Evolutionary conservation across 1,284 basidiomycete genomes (phyloP).

Genomic region (Naganishia sp.): DNA sequence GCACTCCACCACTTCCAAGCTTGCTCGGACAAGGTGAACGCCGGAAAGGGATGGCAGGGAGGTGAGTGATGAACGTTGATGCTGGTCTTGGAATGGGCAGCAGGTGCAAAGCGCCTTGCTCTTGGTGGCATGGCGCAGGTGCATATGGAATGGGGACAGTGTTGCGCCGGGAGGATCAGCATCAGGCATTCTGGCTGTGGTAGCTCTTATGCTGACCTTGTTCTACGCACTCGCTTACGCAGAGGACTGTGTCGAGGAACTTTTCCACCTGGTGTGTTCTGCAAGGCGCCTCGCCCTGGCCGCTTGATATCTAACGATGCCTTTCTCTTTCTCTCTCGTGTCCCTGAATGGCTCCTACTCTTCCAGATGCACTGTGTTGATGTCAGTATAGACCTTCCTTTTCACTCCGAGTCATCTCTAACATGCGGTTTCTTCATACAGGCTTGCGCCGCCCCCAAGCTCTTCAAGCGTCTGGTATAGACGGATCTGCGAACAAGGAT

Average conservation of each 20-base stretch:
- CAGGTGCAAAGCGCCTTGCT: background rate
- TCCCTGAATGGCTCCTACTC: background rate
- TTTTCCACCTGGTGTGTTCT: constrained; percentile 48
- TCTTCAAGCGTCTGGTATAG: constrained; percentile 60
- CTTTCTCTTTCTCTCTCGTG: constrained; percentile 17
- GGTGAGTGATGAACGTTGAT: constrained; percentile 53
- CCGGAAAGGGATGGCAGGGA: constrained; percentile 84
- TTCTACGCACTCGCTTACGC: background rate
- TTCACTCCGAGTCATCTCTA: constrained; percentile 9
- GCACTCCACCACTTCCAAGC: constrained; percentile 83
- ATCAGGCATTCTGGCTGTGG: constrained; percentile 42
- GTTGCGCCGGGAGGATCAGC: constrained; percentile 57
- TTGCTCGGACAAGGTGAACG: constrained; percentile 81
- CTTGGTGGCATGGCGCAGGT: background rate
- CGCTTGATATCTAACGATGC: constrained; percentile 67
- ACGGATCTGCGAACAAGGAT: background rate
- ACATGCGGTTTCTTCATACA: constrained; percentile 45
- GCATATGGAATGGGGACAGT: too few relatives aligned
- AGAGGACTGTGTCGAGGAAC: constrained; percentile 38
- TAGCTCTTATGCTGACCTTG: background rate
- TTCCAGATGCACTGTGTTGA: constrained; percentile 84
- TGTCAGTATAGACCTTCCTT: constrained; percentile 57
- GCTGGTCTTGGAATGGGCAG: constrained; percentile 10
- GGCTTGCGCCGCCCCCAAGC: constrained; percentile 76
- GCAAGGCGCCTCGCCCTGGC: background rate